Evolutionary conservation across 306 rosid species (phyloP), one percentile per base, ranked within the genome.

Genomic region (Urtica urens): DNA sequence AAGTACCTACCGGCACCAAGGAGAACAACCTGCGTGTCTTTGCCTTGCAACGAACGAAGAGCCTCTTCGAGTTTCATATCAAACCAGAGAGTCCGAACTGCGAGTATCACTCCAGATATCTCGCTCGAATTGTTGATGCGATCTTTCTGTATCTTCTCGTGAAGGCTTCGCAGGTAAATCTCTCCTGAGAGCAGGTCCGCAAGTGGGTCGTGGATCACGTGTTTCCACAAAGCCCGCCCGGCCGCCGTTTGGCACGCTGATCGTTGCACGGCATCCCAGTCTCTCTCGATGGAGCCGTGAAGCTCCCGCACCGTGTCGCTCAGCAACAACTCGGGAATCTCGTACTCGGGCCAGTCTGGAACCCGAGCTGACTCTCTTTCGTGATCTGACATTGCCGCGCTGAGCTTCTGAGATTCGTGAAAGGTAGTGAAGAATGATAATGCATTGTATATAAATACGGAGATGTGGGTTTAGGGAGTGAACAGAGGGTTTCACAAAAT

Each of bases 1-100:
- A n/a, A n/a, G n/a, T n/a, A 70, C 84, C 23, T 60, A 90, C 95
- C 99, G 81, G 92, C 95, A 49, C 94, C 99, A 25, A 90, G 95
- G 49, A 90, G 83, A 64, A 90, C 87, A 53, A 90, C 79, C 64
- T 90, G 99, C 45, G 95, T 76, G 41, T 72, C 75, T 63, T 61
- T 70, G 45, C 75, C 77, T 27, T 27, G 58, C 5, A 64, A 63
- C 56, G 85, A 77, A 68, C 40, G 70, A 19, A 90, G 78, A 58
- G 77, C 72, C 46, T 65, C 71, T 67, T 92, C 75, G 5, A 92
- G 71, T 52, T 74, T 71, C 17, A 86, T 69, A 65, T 85, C 99
- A 58, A 92, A 75, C 99, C 99, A 85, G 40, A 90, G 96, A 12
- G 95, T 79, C 23, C 96, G 76, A 51, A 90, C 86, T 0, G 87